Evolutionary conservation across 306 rosid genomes (phyloP), one percentile per base, ranked within the genome.

Genomic region (Quercus glauca): DNA sequence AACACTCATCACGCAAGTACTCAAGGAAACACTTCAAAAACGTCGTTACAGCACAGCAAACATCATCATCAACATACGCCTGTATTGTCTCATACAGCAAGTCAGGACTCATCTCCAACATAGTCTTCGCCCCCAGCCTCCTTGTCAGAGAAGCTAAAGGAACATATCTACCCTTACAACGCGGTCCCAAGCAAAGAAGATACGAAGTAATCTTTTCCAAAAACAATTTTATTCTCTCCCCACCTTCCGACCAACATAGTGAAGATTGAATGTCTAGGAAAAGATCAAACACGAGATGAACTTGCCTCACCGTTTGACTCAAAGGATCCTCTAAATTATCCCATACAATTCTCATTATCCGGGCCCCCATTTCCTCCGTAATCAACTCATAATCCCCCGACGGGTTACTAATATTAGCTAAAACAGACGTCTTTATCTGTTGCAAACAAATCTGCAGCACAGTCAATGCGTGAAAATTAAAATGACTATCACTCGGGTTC

Each of bases 381-480:
- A 95, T 85, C 11, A 95, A 97, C 80, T 88, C 90, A 82, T 90
- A 89, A 53, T 78, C 55, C 71, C 85, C 86, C 0, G 84, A 82
- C 52, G 77, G 55, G 71, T 77, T 74, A 68, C 87, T 86, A 49
- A 90, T 87, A 85, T 90, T 89, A 2, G 92, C 84, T 61, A 82
- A 75, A 79, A 91, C 73, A 0, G 92, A 93, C 4, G 98, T 70
- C 76, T 95, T 93, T 45, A 95, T 88, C 87, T 95, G 99, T 75
- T 95, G 99, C 81, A 95, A 86, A 85, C 99, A 95, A 83, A 95
- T 95, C 78, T 95, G 99, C 94, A 95, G 81, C 70, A 95, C 99
- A 31, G 99, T 95, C 76, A 95, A 87, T 2, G 94, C 90, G 80
- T 95, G 97, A 64, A 95, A 95, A 55, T 95, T 95, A 85, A 93